Evolutionary conservation across 306 rosid genomes (phyloP), one percentile per base, ranked within the genome.

Genomic region (Albizia julibrissin): DNA sequence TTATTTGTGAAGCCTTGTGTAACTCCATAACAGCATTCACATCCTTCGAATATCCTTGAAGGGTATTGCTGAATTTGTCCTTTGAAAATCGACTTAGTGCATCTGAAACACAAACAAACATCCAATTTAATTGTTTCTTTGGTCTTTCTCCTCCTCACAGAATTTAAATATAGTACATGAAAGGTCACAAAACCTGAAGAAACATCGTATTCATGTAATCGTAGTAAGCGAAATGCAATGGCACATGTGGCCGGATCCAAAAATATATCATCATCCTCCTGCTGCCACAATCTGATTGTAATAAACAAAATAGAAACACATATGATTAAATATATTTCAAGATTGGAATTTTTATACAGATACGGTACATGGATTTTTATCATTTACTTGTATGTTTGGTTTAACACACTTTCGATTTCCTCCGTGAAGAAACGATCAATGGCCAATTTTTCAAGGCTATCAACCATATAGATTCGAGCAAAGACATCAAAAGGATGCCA

Each of bases 401-500:
- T 94, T 67, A 94, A 87, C 73, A 88, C 92, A 39, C 79, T 83
- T 59, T 7, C 85, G 72, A 93, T 90, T 82, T 95, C 97, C 62
- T 89, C 89, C 76, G 81, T 74, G 83, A 94, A 94, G 85, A 91
- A 91, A 78, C 78, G 85, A 80, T 66, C 81, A 78, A 94, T 82
- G 21, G 94, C 95, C 92, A 94, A 81, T 65, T 86, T 90, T 76
- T 94, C 91, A 65, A 94, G 95, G 82, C 66, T 86, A 73, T 90
- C 93, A 58, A 90, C 85, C 98, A 91, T 88, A 78, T 39, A 84
- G 74, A 94, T 89, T 72, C 86, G 91, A 52, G 88, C 91, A 86
- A 88, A 87, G 58, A 78, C 83, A 76, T 93, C 94, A 42, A 91
- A 83, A 74, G 97, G 97, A 87, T 88, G 87, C 78, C 88, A 83